Evolutionary conservation across 2,329 filamentous ascomycete species (phyloP).

Genomic region (Bipolaris gigantea): DNA sequence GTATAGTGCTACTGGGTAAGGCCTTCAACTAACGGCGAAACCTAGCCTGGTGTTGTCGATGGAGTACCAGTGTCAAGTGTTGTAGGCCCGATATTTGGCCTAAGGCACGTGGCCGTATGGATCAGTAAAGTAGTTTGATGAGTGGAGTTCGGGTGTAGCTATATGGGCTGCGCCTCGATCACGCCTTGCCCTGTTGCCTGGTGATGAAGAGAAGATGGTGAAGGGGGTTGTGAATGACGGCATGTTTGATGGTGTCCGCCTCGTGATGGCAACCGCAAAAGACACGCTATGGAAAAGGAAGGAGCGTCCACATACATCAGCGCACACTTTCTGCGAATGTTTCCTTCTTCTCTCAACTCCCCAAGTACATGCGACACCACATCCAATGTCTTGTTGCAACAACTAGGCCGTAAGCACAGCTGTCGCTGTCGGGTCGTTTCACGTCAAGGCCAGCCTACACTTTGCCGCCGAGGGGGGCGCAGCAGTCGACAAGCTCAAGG

Average conservation of each 20-base stretch:
- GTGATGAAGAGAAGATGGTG: slow-evolving; percentile 1
- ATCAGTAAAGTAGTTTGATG: slow-evolving; percentile 21
- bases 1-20: slow-evolving; percentile 3
- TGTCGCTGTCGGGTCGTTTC: slow-evolving; percentile 18
- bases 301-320: slow-evolving; percentile 41
- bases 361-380: slow-evolving; percentile 26
- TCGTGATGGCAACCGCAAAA: slow-evolving; percentile 25
- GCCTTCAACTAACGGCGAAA: slow-evolving; percentile 2
- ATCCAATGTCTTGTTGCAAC: slow-evolving; percentile 12
- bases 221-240: no score
- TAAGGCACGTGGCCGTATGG: slow-evolving; percentile 12
- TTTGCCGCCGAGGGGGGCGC: slow-evolving; percentile 27
- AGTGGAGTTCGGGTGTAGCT: slow-evolving; percentile 10
- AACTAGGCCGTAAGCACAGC: slow-evolving; percentile 10
- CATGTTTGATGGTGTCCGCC: not conserved
- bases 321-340: slow-evolving; percentile 25
- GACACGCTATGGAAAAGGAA: slow-evolving; percentile 22
- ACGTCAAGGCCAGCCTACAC: slow-evolving; percentile 28
- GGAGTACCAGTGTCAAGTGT: slow-evolving; percentile 22
- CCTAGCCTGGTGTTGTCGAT: slow-evolving; percentile 23
- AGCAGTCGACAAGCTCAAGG: slow-evolving; percentile 19
- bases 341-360: slow-evolving; percentile 14
- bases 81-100: slow-evolving; percentile 27
- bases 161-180: slow-evolving; percentile 29
- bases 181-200: slow-evolving; percentile 25